Evolutionary conservation across 2,329 filamentous ascomycete genomes (phyloP), one percentile per base, ranked within the genome.

Genomic region (Talaromyces funiculosus): DNA sequence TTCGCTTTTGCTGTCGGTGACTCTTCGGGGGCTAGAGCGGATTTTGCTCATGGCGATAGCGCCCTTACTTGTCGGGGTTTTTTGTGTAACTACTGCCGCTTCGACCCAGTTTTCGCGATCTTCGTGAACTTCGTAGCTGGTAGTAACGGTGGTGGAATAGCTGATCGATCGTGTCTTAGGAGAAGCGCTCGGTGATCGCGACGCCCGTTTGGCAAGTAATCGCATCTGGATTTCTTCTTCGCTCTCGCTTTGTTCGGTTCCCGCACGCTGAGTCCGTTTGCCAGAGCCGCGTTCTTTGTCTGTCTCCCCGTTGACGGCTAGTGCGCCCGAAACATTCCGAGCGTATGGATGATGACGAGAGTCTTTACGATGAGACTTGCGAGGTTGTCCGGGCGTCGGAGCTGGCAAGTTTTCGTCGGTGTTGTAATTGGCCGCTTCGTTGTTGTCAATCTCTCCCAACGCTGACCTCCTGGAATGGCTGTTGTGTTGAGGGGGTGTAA

Each of bases 301-400:
- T 16, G 61, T 61, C 1, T 73, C 74, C 24, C 69, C 71, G 4
- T 77, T 74, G 22, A 72, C 62, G 18, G 70, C 66, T 31, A 83
- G 66, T 72, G 65, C 67, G 5, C 73, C 76, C 6, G 81, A 82
- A 6, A 80, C 74, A 24, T 81, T 82, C 60, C 87, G 82, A 56
- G 85, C 77, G 74, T 92, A 90, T 10, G 88, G 86, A 72, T 92
- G 85, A 67, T 90, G 88, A 26, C 88, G 85, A 42, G 82, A 84
- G 68, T 92, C 90, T 62, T 86, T 83, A 60, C 90, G 86, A 65
- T 87, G 88, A 16, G 89, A 89, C 81, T 99, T 97, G 64, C 94
- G 86, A 29, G 94, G 94, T 73, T 99, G 94, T 2, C 94, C 94
- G 0, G 94, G 94, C 4, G 94, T 99, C 3, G 94, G 94, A 0